Evolutionary conservation across 805 yeast genomes (phyloP), one percentile per base, ranked within the genome.

Genomic region (Metschnikowia shivogae): DNA sequence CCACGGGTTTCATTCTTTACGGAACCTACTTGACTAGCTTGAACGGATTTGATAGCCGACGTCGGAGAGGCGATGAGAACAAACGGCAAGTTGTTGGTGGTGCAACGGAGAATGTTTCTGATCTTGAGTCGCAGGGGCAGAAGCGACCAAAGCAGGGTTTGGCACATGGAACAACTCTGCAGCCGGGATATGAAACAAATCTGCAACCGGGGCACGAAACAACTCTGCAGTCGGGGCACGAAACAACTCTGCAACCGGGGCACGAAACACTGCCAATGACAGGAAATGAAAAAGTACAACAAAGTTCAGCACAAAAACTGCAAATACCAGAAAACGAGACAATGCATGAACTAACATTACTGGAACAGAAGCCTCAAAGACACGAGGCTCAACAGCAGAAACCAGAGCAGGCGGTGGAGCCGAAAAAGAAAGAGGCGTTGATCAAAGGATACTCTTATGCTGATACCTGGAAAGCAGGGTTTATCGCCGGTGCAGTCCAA

Each of bases 1-100:
- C 85, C n/a, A 83, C 95, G 1, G 97, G 98, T 1, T 67, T 88
- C 7, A 86, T 89, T 1, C 69, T 92, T 12, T 92, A 92, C 61
- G 86, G 95, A 0, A 78, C 96, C 0, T 92, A 92, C 59, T 70
- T 90, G 52, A 72, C 81, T 0, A 64, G 78, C 1, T 61, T 84
- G 34, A 73, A 70, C 46, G 46, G 41, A 14, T 57, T 61, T 30
- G 61, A 61, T 35, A 36, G 45, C 26, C 19, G 42, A 3, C 28
- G 42, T 7, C 29, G 7, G 7, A 7, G 7, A 13, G 32, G 1
- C 14, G 7, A 30, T 13, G 27, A 11, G 33, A 50, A 44, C n/a
- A 41, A 35, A 24, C 46, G 13, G 20, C 17, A 1, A 6, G 26
- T 1, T 22, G 26, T 6, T 22, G 26, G 26, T 22, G 26, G 22